A percentile compares a stretch with the other conserved stretches of the same genome.
phyloP scores from a whole-genome alignment of 176 grass and related monocot species.

The Oryza coarctata region DNA sequence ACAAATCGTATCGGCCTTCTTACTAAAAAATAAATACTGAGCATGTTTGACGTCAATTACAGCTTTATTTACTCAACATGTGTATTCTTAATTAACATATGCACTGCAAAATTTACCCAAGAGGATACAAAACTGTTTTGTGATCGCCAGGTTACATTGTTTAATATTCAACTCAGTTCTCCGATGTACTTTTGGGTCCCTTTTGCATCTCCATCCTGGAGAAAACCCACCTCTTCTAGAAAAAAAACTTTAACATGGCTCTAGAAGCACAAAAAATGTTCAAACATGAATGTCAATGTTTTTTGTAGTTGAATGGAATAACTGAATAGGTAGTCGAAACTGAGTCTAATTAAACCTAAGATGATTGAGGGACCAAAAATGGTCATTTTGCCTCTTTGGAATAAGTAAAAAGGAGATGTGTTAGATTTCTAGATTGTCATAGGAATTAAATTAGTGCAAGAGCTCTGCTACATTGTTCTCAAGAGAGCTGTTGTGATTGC shows the following conservation, averaged over 20 bases:
- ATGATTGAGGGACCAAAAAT: background rate
- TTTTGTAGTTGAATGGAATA: background rate
- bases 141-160: background rate
- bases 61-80: background rate
- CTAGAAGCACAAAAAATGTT: background rate
- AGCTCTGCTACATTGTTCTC: background rate
- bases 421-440: background rate
- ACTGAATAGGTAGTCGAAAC: background rate
- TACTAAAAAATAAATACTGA: background rate
- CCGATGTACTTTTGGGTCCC: background rate
- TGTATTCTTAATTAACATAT: conserved; percentile 1
- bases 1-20: background rate
- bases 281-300: background rate
- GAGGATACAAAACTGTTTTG: too few species aligned
- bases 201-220: background rate
- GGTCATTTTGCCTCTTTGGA: background rate
- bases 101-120: background rate
- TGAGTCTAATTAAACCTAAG: background rate
- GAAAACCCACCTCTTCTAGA: background rate
- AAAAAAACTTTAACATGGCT: background rate
- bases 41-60: background rate
- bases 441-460: background rate
- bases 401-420: background rate
- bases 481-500: background rate
- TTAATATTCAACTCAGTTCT: background rate